Conservation (phyloP, 148 eudicot genomes). For the Beta vulgaris region DNA sequence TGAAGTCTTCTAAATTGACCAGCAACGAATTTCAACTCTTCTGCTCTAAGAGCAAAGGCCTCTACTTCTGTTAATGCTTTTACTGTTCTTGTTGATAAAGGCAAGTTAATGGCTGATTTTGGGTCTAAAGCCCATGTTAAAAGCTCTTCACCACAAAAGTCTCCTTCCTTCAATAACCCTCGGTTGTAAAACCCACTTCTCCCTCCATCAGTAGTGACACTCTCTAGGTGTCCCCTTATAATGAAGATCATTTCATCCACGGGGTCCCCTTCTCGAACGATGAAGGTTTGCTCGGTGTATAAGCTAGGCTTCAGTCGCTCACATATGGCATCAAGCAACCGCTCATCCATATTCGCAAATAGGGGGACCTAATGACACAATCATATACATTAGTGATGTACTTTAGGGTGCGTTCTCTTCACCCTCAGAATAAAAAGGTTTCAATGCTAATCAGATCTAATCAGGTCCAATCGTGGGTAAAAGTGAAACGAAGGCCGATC, state of each 20-base stretch:
- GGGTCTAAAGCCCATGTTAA: conserved; percentile 98
- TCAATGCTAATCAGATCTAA: too few species aligned
- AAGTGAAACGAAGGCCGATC: too few species aligned
- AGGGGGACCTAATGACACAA: conserved; percentile 65
- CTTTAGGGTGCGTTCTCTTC: too few species aligned
- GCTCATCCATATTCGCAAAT: conserved; percentile 93
- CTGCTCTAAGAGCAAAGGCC: conserved; percentile 85
- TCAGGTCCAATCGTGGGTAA: too few species aligned
- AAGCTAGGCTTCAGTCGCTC: conserved; percentile 88
- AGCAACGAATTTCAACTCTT: conserved; percentile 93
- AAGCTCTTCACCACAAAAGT: conserved; percentile 95
- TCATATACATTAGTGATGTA: neutral
- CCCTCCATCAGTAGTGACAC: conserved; percentile 96
- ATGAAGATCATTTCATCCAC: conserved; percentile 95
- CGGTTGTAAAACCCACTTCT: conserved; percentile 92
- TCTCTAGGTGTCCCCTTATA: conserved; percentile 85
- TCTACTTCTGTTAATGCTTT: conserved; percentile 87
- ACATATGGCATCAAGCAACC: conserved; percentile 90
- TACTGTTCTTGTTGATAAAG: conserved; percentile 88
- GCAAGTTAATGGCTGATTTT: conserved; percentile 72
- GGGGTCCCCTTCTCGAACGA: conserved; percentile 93
- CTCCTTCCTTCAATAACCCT: conserved; percentile 77
- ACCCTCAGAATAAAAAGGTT: too few species aligned
- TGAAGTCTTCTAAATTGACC: conserved; percentile 92
- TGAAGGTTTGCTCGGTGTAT: conserved; percentile 75